phyloP scores from a whole-genome alignment of 441 rosid species.

The Manihot esculenta region DNA sequence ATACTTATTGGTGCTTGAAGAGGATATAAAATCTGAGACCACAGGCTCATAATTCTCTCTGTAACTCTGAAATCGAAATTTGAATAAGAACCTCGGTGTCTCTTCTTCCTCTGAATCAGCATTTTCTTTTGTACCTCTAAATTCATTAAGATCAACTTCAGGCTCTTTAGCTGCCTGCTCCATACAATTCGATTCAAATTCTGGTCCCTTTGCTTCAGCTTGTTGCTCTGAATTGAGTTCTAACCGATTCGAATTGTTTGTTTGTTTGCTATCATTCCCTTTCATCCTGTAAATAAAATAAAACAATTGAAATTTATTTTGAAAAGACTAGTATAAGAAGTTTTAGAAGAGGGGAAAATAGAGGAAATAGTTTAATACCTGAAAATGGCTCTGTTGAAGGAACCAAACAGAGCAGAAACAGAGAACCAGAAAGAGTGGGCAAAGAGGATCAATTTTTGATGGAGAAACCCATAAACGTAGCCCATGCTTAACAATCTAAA shows the following conservation, averaged over 20 bases:
- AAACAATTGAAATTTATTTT: conserved; percentile 1
- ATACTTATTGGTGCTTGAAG: conserved; percentile 28
- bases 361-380: conserved; percentile 41
- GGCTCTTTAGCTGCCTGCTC: conserved; percentile 29
- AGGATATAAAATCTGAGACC: conserved; percentile 22
- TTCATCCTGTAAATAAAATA: conserved; percentile 25
- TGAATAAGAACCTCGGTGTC: conserved; percentile 38
- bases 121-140: conserved; percentile 6
- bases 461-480: conserved; percentile 35
- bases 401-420: conserved; percentile 38
- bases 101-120: conserved; percentile 25
- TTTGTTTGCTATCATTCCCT: conserved; percentile 17
- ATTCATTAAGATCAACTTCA: conserved; percentile 21
- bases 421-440: conserved; percentile 38
- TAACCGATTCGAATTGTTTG: conserved; percentile 19
- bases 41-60: conserved; percentile 22
- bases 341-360: neutral
- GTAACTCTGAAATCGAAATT: conserved; percentile 52
- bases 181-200: conserved; percentile 2
- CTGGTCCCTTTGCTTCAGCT: conserved; percentile 29
- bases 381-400: conserved; percentile 28
- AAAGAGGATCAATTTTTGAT: conserved; percentile 32
- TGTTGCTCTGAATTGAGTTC: conserved; percentile 20
- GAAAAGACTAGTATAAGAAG: conserved; percentile 14
- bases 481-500: conserved; percentile 33